Evolutionary conservation across 768 basidiomycete species (phyloP), one percentile per base, ranked within the genome.

Genomic region (Myochromella boudieri): DNA sequence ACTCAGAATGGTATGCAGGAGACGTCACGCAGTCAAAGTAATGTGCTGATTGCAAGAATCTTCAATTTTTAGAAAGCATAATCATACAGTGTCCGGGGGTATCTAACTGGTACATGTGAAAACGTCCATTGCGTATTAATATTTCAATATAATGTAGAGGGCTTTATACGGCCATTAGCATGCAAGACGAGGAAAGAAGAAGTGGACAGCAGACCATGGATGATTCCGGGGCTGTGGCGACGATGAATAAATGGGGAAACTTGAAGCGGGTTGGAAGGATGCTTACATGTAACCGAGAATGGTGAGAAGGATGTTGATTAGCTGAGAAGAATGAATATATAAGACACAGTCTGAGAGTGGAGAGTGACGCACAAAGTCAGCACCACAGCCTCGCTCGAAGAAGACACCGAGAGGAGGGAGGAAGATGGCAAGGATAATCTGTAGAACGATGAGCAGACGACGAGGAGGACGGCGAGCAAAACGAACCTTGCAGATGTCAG

Each of bases 371-470:
- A 87, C 82, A 34, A 95, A 66, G 63, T 94, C 91, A 17, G 78
- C 81, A 27, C 72, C 70, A 62, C 91, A 94, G 20, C 93, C 93
- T 43, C 89, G 78, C 70, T 95, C 91, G 20, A 95, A 68, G 70
- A 93, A 92, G 20, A 95, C 93, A 46, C 85, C 91, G 2, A 95
- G 61, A 48, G 93, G 93, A 8, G 91, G 90, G 11, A 91, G 57
- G 62, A 91, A 55, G 67, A 91, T 74, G 49, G 88, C 88, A 44
- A 82, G 57, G 49, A 77, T 54, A 52, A 71, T 69, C 81, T 86
- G 54, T 38, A 51, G 29, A 21, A 49, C 24, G 9, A 37, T 41
- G 67, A 54, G 45, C 25, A 36, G 31, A 18, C 9, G 6, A 32
- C 10, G 15, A 7, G 17, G 6, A n/a, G n/a, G n/a, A 15, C n/a